Evolutionary conservation across 495 filamentous ascomycete genomes (phyloP), one percentile per base, ranked within the genome.

Genomic region (Xylaria acuta): DNA sequence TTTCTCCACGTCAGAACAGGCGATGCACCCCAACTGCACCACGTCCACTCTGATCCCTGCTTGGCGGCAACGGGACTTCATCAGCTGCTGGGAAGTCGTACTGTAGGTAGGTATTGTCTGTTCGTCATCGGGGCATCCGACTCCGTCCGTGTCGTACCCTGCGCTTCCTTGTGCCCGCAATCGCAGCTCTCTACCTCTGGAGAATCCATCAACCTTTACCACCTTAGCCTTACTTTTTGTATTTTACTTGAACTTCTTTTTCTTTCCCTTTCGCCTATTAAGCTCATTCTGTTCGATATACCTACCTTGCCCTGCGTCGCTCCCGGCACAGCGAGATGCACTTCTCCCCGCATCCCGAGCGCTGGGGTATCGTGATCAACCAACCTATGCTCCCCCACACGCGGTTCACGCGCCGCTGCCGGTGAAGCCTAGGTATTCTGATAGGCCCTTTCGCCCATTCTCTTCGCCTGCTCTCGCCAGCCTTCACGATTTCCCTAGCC

Each of bases 351-450:
- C 77, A 75, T 76, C 73, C 74, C 75, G 49, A 73, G 47, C 65
- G 64, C 70, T 73, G 77, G 77, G 77, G 77, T 75, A 77, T 73
- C 74, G 74, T 76, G 77, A 79, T 79, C 73, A 64, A 56, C 32
- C 70, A 64, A 47, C 60, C 67, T 74, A 76, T 75, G 64, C 59
- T 67, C 68, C 43, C 62, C 74, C 74, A 73, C 74, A 75, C 74
- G 70, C 77, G 74, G 67, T 72, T 72, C 65, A 72, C 75, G 72
- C 77, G 72, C 75, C 56, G 54, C 34, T 68, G 77, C 75, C 72
- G 74, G 64, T 79, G 74, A 76, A 76, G 67, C 72, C 59, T 60
- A 7, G 64, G 47, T 34, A 9, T 16, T 32, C 59, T 8, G 45
- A 64, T 36, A n/a, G 7, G 67, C n/a, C 14, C 47, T 56, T 20